Evolutionary conservation across 768 basidiomycete species (phyloP), one percentile per base, ranked within the genome.

Genomic region (Pisolithus marmoratus): DNA sequence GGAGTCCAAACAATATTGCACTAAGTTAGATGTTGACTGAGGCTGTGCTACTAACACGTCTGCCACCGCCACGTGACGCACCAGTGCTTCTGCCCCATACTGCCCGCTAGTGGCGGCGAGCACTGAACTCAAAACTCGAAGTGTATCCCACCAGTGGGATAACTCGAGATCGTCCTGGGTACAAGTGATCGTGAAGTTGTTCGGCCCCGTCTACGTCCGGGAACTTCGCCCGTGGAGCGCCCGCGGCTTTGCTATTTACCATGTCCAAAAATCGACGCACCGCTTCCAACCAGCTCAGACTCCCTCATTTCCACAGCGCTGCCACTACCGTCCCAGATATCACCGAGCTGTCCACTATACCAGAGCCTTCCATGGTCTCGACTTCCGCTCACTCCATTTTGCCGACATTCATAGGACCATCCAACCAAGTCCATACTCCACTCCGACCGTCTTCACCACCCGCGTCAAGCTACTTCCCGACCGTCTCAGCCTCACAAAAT

Each of bases 401-500:
- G 37, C 54, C 56, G 2, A 49, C 37, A 37, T 55, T 62, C 53
- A 29, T 57, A 38, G 54, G 19, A 40, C 48, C 61, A 41, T 45
- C 57, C 9, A 5, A 15, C 46, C 29, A 40, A 22, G 31, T 38
- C 8, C 46, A 63, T 22, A n/a, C 58, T 14, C 57, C 58, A 42
- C 20, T 34, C 43, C 64, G 74, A 45, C 53, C 63, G 1, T 74
- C 74, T 2, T 87, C 87, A 6, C 90, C 88, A 2, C 90, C 90
- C 0, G 90, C 90, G 0, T 90, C 89, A 2, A 77, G 87, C 1
- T 91, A 91, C 67, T 92, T 91, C 60, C 77, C 85, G 0, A 65
- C 79, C 1, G 75, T 82, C 29, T 74, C 79, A 72, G 70, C 49
- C 74, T 80, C 56, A 56, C 68, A 67, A 63, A 72, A 38, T 36